These are phyloP conservation scores for Jackrogersella minutella DNA, from an alignment of 495 filamentous ascomycete genomes.

Conservation along the genomic window DNA sequence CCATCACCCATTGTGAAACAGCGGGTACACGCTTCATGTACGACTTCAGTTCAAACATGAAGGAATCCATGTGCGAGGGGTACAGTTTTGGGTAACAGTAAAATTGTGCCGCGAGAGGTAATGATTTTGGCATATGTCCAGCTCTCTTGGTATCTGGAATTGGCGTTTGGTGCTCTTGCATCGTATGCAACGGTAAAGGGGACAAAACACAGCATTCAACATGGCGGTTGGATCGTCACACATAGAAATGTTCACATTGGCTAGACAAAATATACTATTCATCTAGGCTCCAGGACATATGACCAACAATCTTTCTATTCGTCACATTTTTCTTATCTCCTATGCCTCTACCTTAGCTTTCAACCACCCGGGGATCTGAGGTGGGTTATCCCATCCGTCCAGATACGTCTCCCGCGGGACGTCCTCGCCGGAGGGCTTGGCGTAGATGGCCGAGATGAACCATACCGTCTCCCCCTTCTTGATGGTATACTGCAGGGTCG, in stretches of 20 bases:
- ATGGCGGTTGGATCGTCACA: slow-evolving; percentile 22
- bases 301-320: background rate
- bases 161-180: slow-evolving; percentile 18
- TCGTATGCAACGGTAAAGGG: slow-evolving; percentile 12
- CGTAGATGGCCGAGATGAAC: slow-evolving; percentile 61
- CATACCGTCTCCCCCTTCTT: slow-evolving; percentile 55
- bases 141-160: background rate
- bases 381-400: slow-evolving; percentile 63
- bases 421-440: slow-evolving; percentile 54
- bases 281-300: slow-evolving; percentile 8
- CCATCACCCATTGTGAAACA: background rate
- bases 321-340: background rate
- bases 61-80: background rate
- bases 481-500: slow-evolving; percentile 65
- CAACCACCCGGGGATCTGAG: slow-evolving; percentile 64
- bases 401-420: slow-evolving; percentile 52
- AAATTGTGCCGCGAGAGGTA: background rate
- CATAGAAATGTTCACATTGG: slow-evolving; percentile 18
- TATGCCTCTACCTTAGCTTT: slow-evolving; percentile 52
- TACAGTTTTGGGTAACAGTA: background rate
- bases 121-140: background rate
- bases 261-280: slow-evolving; percentile 21
- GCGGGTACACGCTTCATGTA: background rate
- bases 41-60: background rate
- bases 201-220: slow-evolving; percentile 33